phyloP scores from a whole-genome alignment of 1,284 basidiomycete genomes.

The Marasmius tenuissimus region DNA sequence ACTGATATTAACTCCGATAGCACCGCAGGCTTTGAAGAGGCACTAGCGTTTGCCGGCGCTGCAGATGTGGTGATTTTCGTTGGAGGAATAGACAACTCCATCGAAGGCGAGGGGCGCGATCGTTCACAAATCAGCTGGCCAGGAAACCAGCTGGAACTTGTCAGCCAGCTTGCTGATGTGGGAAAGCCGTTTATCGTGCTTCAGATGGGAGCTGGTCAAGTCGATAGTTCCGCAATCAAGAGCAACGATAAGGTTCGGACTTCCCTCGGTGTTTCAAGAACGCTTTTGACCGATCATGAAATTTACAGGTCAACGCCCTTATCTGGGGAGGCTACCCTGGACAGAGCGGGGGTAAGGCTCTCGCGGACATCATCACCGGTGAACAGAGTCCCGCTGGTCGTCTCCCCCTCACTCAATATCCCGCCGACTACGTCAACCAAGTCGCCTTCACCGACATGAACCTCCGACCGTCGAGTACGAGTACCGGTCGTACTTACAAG shows the following conservation, averaged over 20 bases:
- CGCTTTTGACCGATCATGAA: background rate
- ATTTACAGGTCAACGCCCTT: slow-evolving; percentile 46
- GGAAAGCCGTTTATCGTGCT: slow-evolving; percentile 53
- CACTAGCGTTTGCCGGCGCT: slow-evolving; percentile 61
- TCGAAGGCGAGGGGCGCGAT: slow-evolving; percentile 54
- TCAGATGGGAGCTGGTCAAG: slow-evolving; percentile 58
- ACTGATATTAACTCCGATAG: slow-evolving; percentile 38
- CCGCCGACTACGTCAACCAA: slow-evolving; percentile 45
- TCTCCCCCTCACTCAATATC: slow-evolving; percentile 54
- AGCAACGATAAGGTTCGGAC: slow-evolving; percentile 36
- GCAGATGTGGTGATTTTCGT: slow-evolving; percentile 60
- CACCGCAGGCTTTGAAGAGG: slow-evolving; percentile 53
- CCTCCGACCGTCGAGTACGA: slow-evolving; percentile 45
- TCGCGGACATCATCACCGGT: slow-evolving; percentile 51
- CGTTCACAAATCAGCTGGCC: slow-evolving; percentile 54
- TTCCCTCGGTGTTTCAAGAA: background rate
- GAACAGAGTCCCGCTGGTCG: slow-evolving; percentile 53
- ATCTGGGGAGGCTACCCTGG: slow-evolving; percentile 58
- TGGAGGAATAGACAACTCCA: slow-evolving; percentile 53
- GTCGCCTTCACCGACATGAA: slow-evolving; percentile 60
- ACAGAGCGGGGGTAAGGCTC: slow-evolving; percentile 51
- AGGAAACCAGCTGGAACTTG: slow-evolving; percentile 51
- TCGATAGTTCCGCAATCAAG: slow-evolving; percentile 49
- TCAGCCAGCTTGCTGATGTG: slow-evolving; percentile 40
- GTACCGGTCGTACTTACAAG: slow-evolving; percentile 57